phyloP scores from a whole-genome alignment of 345 rosid genomes.

The Melastoma malabathricum region DNA sequence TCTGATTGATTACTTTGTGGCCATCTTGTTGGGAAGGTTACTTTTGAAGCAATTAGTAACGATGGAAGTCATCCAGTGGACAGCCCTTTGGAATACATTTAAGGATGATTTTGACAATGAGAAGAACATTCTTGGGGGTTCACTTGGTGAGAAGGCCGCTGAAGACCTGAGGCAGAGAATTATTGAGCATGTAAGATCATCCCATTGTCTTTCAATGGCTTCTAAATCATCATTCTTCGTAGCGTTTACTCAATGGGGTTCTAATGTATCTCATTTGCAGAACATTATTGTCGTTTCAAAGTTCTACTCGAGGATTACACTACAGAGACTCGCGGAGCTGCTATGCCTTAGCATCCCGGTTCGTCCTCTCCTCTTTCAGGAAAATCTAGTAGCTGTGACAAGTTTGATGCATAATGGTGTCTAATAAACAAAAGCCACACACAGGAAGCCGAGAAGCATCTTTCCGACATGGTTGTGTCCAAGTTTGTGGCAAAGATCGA shows the following conservation, averaged over 20 bases:
- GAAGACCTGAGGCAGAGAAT: conserved; percentile 81
- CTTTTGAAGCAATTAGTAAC: conserved; percentile 62
- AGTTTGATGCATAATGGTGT: neutral
- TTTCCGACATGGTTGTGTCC: conserved; percentile 94
- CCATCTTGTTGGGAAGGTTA: conserved; percentile 18
- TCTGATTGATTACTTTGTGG: neutral
- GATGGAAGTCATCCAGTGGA: conserved; percentile 87
- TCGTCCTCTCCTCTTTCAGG: neutral
- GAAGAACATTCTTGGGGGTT: conserved; percentile 67
- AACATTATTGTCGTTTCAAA: conserved; percentile 89
- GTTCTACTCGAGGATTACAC: conserved; percentile 74
- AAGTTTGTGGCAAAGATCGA: conserved; percentile 83
- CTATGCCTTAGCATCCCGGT: conserved; percentile 77
- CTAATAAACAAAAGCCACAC: no score
- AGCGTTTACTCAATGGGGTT: no score
- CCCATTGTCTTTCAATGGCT: neutral
- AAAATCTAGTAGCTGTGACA: neutral
- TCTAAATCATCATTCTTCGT: neutral
- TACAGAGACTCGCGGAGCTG: conserved; percentile 78
- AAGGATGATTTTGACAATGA: conserved; percentile 79
- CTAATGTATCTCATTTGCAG: conserved; percentile 33
- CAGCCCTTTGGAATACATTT: conserved; percentile 68
- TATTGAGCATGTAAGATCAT: conserved; percentile 65
- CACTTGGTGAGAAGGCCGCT: conserved; percentile 79
- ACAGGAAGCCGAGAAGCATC: conserved; percentile 88